Conservation (phyloP, 768 basidiomycete genomes). For the Mycena crocata region DNA sequence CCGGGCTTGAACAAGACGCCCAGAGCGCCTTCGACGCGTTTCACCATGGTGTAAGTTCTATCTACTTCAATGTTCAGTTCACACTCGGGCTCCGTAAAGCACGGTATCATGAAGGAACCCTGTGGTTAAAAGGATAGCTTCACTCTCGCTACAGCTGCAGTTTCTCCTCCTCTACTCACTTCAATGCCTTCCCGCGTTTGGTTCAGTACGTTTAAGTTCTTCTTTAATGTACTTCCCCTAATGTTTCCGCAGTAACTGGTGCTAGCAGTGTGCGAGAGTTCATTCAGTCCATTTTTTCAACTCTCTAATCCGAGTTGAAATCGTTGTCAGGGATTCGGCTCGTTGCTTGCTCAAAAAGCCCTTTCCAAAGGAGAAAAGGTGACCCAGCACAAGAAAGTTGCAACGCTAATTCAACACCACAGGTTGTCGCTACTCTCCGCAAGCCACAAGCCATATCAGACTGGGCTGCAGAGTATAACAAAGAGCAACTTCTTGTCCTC, state of each 20-base stretch:
- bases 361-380: constrained; percentile 31
- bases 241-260: constrained; percentile 25
- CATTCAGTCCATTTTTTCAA: not conserved
- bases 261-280: constrained; percentile 26
- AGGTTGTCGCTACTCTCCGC: constrained; percentile 54
- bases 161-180: too few species aligned
- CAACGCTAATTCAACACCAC: not conserved
- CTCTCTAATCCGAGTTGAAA: not conserved
- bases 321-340: constrained; percentile 26
- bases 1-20: too few species aligned
- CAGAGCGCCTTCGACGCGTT: too few species aligned
- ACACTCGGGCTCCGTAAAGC: too few species aligned
- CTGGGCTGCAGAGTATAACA: constrained; percentile 41
- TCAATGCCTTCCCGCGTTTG: constrained; percentile 31
- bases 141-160: too few species aligned
- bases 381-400: not conserved
- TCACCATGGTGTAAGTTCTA: too few species aligned
- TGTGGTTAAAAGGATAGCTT: too few species aligned
- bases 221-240: not conserved
- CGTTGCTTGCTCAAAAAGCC: constrained; percentile 32
- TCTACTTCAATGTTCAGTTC: too few species aligned
- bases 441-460: constrained; percentile 45
- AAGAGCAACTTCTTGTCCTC: constrained; percentile 49
- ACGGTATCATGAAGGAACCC: too few species aligned
- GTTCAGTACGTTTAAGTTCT: constrained; percentile 22